Evolutionary conservation across 2,329 filamentous ascomycete genomes (phyloP).

Genomic region (Alternaria triticina): DNA sequence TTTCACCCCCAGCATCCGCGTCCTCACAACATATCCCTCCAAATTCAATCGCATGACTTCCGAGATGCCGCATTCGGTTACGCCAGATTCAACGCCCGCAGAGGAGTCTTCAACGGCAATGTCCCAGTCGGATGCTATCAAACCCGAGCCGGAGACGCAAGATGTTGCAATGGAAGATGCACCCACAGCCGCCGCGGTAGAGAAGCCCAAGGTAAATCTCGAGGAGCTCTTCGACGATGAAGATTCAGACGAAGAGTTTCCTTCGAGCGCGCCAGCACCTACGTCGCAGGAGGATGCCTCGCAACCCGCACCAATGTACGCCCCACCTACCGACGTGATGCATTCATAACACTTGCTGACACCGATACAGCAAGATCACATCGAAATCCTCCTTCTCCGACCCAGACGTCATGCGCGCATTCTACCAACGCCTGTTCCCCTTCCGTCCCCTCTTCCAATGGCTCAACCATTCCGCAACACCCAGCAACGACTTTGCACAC

Average conservation of each 20-base stretch:
- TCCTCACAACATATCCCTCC: not conserved
- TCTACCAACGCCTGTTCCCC: constrained; percentile 94
- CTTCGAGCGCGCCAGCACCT: constrained; percentile 58
- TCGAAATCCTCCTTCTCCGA: constrained; percentile 64
- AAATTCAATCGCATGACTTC: constrained; percentile 5
- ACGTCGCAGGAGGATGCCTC: constrained; percentile 52
- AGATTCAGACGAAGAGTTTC: constrained; percentile 64
- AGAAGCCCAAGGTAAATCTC: constrained; percentile 50
- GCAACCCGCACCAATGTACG: constrained; percentile 50
- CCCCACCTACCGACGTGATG: not conserved
- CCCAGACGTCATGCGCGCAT: constrained; percentile 85
- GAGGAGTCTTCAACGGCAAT: constrained; percentile 45
- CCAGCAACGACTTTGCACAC: constrained; percentile 86
- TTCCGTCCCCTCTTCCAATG: constrained; percentile 96
- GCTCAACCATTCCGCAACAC: constrained; percentile 91
- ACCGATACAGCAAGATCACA: constrained; percentile 35
- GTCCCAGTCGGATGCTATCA: constrained; percentile 48
- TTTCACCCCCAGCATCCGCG: constrained; percentile 7
- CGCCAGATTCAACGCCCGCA: constrained; percentile 48
- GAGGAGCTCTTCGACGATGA: constrained; percentile 67
- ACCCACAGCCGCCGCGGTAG: constrained; percentile 32
- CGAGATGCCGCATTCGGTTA: constrained; percentile 56
- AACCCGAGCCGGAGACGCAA: constrained; percentile 35
- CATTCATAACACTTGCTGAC: constrained; percentile 22
- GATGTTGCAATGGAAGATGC: constrained; percentile 43